These are phyloP conservation scores for Microsporum canis DNA, from an alignment of 2,329 filamentous ascomycete species.

Conservation along the genomic window DNA sequence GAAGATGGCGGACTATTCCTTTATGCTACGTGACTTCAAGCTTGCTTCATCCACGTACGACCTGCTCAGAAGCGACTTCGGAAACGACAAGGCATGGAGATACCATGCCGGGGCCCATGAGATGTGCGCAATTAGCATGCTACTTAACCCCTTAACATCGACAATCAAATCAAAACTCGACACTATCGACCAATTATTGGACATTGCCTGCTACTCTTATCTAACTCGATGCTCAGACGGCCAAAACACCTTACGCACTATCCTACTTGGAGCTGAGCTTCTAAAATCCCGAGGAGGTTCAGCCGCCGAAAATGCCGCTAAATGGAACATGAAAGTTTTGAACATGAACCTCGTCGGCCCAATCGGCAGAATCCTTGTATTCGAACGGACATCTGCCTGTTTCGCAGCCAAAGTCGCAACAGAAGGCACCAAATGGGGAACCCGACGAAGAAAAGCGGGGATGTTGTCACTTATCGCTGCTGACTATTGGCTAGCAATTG, in stretches of 20 bases:
- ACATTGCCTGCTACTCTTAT: constrained; percentile 87
- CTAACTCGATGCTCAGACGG: constrained; percentile 69
- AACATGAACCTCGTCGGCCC: constrained; percentile 64
- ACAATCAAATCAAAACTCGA: constrained; percentile 69
- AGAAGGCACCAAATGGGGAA: constrained; percentile 56
- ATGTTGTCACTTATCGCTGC: constrained; percentile 78
- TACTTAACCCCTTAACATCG: constrained; percentile 62
- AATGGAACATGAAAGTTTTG: constrained; percentile 70
- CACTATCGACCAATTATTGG: constrained; percentile 73
- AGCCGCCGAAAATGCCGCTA: constrained; percentile 73
- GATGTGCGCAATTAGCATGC: constrained; percentile 77
- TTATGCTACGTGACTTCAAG: constrained; percentile 96
- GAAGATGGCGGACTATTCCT: constrained; percentile 85
- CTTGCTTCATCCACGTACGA: constrained; percentile 87
- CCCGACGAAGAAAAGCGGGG: constrained; percentile 69
- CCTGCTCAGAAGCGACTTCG: constrained; percentile 74
- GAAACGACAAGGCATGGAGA: constrained; percentile 92
- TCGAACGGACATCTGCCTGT: constrained; percentile 74
- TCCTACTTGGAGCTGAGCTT: constrained; percentile 68
- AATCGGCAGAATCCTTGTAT: constrained; percentile 70
- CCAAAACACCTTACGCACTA: constrained; percentile 67
- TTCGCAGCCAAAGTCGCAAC: constrained; percentile 63
- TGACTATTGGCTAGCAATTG: constrained; percentile 69
- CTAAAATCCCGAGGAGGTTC: constrained; percentile 68
- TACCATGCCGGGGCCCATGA: constrained; percentile 90